A percentile compares a stretch with the other conserved stretches of the same genome.
Conservation (phyloP, 768 basidiomycete species). For the Tubosaeta brunneosetosa region DNA sequence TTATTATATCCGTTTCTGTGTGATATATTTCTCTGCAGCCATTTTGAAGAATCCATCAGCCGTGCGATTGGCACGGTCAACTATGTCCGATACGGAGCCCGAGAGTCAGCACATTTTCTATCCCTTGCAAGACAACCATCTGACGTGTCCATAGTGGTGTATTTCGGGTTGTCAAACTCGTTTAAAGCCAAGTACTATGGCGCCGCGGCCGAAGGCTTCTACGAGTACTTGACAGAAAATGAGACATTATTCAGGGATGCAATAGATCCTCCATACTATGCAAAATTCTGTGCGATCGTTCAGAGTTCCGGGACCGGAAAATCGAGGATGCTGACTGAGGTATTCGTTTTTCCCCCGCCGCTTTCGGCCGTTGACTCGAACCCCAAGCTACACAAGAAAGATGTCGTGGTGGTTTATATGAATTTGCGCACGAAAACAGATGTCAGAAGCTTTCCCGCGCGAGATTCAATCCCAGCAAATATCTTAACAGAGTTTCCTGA, state of each 20-base stretch:
- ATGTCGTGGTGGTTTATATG: neutral
- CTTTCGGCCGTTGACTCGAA: neutral
- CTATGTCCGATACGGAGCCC: neutral
- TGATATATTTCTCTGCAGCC: neutral
- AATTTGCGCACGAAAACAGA: neutral
- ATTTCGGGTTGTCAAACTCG: neutral
- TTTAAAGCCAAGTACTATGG: neutral
- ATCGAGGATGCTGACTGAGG: neutral
- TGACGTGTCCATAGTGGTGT: neutral
- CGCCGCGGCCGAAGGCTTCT: neutral
- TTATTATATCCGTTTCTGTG: neutral
- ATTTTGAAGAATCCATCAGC: neutral
- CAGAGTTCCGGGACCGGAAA: neutral
- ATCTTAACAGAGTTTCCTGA: neutral
- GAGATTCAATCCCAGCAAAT: neutral
- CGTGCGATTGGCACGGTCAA: neutral
- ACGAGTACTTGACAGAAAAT: neutral
- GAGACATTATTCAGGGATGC: neutral
- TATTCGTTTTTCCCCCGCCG: neutral
- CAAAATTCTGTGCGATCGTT: neutral
- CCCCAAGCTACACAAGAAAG: neutral
- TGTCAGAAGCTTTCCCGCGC: neutral
- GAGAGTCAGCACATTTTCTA: neutral
- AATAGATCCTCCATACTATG: neutral
- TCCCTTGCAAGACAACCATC: neutral